These are phyloP conservation scores for Talaromyces sp. DNA, from an alignment of 2,329 filamentous ascomycete genomes.

Conservation along the genomic window DNA sequence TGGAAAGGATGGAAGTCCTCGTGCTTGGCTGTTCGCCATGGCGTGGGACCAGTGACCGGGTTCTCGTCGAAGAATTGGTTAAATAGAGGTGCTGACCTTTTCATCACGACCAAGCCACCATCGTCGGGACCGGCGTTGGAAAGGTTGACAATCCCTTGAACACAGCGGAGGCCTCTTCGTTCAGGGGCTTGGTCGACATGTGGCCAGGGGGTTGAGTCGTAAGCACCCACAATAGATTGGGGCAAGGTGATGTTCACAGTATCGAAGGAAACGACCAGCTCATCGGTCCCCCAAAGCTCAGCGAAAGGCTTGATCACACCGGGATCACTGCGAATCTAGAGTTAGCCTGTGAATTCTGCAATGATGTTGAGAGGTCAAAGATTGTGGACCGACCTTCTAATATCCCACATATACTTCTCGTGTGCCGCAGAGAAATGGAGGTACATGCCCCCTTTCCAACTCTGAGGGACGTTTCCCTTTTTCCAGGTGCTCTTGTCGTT, in stretches of 20 bases:
- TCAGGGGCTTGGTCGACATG: not conserved
- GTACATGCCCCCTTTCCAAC: not conserved
- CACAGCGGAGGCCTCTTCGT: constrained; percentile 4
- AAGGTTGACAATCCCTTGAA: constrained; percentile 23
- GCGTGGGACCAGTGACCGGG: not conserved
- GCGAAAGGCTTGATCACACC: constrained; percentile 38
- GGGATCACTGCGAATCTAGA: constrained; percentile 37
- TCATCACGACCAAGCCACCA: constrained; percentile 19
- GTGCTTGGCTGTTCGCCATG: no score
- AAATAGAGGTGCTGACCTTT: constrained; percentile 16
- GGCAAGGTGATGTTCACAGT: constrained; percentile 5
- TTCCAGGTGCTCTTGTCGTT: not conserved
- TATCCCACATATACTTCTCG: constrained; percentile 52
- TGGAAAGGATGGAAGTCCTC: not conserved
- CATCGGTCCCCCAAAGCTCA: constrained; percentile 5
- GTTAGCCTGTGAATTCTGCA: not conserved
- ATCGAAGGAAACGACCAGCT: constrained; percentile 3
- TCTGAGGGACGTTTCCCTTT: not conserved
- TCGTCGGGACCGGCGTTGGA: constrained; percentile 18
- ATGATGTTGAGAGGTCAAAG: no score
- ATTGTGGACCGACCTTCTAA: no score
- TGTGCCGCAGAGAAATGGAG: constrained; percentile 46
- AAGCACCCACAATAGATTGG: not conserved
- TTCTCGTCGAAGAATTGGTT: constrained; percentile 15
- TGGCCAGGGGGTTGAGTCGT: not conserved